phyloP scores from a whole-genome alignment of 805 yeast genomes.

The Candida silvatica region DNA sequence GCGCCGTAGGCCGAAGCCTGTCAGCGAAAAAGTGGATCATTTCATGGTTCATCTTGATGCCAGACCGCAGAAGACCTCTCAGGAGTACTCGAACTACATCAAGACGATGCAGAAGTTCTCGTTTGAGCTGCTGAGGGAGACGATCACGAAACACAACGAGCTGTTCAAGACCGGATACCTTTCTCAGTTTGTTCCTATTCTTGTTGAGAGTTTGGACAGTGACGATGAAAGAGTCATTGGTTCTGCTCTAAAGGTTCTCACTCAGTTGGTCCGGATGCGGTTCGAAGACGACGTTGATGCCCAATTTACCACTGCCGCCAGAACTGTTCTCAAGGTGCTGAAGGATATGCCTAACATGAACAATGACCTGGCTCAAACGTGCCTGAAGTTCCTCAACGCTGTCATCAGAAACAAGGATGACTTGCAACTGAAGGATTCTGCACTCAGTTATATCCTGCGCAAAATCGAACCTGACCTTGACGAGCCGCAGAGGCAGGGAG shows the following conservation, averaged over 20 bases:
- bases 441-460: conserved; percentile 64
- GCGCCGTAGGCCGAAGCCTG: conserved; percentile 9
- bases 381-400: conserved; percentile 65
- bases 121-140: conserved; percentile 65
- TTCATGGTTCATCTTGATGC: conserved; percentile 69
- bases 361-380: conserved; percentile 70
- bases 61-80: conserved; percentile 42
- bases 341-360: conserved; percentile 73
- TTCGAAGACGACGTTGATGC: conserved; percentile 45
- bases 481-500: conserved; percentile 82
- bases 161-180: conserved; percentile 54
- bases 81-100: conserved; percentile 47
- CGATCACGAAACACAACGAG: conserved; percentile 53
- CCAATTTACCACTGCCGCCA: conserved; percentile 51
- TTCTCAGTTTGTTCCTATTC: conserved; percentile 65
- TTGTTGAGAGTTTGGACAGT: conserved; percentile 51
- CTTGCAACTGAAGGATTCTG: conserved; percentile 56
- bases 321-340: conserved; percentile 52
- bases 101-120: conserved; percentile 67
- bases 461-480: conserved; percentile 79
- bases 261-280: conserved; percentile 51
- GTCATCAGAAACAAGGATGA: conserved; percentile 63
- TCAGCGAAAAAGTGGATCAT: conserved; percentile 35
- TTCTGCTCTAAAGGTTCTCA: conserved; percentile 56
- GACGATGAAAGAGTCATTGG: conserved; percentile 73